phyloP scores from a whole-genome alignment of 2,329 filamentous ascomycete species.

The Fusarium liriodendri region DNA sequence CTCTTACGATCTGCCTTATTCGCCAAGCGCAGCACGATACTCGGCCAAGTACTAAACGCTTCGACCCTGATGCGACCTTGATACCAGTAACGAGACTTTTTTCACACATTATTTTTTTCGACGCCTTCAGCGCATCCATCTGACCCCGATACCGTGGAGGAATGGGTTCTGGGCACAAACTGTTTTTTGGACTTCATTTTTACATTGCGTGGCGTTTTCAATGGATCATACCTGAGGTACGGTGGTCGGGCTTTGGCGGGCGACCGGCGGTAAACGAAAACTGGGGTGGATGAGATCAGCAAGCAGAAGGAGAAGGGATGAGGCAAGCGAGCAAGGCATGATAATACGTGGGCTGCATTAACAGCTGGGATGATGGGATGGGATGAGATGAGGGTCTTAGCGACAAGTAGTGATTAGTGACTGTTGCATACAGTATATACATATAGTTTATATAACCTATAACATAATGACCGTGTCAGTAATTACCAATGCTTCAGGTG shows the following conservation, averaged over 20 bases:
- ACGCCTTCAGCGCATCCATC: conserved; percentile 17
- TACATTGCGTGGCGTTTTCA: conserved; percentile 40
- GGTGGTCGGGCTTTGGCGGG: conserved; percentile 5
- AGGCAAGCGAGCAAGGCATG: conserved; percentile 5
- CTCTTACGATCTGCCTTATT: conserved; percentile 64
- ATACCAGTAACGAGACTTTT: conserved; percentile 33
- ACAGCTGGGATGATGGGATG: not conserved
- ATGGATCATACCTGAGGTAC: conserved; percentile 18
- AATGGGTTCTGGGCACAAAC: conserved; percentile 7
- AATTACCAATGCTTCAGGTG: not conserved
- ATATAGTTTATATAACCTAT: conserved; percentile 31
- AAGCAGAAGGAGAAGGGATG: conserved; percentile 11
- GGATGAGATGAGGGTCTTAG: not conserved
- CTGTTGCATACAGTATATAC: conserved; percentile 24
- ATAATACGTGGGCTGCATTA: conserved; percentile 26
- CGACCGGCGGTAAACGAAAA: conserved; percentile 19
- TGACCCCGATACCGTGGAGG: not conserved
- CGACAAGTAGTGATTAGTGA: conserved; percentile 16
- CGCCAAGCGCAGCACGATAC: conserved; percentile 56
- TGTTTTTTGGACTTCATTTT: conserved; percentile 23
- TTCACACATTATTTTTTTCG: conserved; percentile 25
- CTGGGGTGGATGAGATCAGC: conserved; percentile 6
- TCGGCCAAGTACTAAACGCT: conserved; percentile 59
- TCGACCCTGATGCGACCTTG: conserved; percentile 9
- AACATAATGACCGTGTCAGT: not conserved